Conservation (phyloP, 83 land plant species). For the Picea engelmannii region DNA sequence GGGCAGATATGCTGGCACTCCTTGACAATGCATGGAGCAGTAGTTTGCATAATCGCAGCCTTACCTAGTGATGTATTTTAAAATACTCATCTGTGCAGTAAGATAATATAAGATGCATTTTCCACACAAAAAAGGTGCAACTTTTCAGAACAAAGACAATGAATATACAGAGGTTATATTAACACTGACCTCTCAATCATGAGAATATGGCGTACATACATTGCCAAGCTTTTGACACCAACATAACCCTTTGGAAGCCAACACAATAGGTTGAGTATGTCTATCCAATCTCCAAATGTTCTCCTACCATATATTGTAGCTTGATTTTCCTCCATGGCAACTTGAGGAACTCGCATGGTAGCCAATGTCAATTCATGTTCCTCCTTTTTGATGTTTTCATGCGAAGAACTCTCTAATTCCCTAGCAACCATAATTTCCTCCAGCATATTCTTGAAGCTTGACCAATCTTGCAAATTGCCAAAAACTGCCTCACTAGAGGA, state of each 20-base stretch:
- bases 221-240: slow-evolving; percentile 22
- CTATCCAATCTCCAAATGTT: slow-evolving; percentile 24
- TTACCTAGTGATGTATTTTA: too few relatives aligned
- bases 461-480: slow-evolving; percentile 39
- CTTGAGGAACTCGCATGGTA: background rate
- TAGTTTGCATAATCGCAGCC: too few relatives aligned
- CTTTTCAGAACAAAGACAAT: background rate
- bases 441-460: slow-evolving; percentile 16
- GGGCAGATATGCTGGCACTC: too few relatives aligned
- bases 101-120: too few relatives aligned
- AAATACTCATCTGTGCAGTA: too few relatives aligned
- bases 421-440: slow-evolving; percentile 10
- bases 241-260: slow-evolving; percentile 40
- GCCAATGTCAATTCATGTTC: background rate
- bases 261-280: slow-evolving; percentile 43
- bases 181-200: slow-evolving; percentile 51
- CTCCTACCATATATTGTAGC: background rate
- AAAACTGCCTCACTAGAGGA: slow-evolving; percentile 25
- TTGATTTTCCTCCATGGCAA: background rate
- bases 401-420: background rate
- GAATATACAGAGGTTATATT: background rate
- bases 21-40: too few relatives aligned
- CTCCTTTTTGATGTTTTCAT: slow-evolving; percentile 1
- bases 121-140: too few relatives aligned
- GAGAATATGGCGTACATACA: slow-evolving; percentile 28